Evolutionary conservation across 208 protist species (phyloP).

Genomic region (Phytomonas francai): DNA sequence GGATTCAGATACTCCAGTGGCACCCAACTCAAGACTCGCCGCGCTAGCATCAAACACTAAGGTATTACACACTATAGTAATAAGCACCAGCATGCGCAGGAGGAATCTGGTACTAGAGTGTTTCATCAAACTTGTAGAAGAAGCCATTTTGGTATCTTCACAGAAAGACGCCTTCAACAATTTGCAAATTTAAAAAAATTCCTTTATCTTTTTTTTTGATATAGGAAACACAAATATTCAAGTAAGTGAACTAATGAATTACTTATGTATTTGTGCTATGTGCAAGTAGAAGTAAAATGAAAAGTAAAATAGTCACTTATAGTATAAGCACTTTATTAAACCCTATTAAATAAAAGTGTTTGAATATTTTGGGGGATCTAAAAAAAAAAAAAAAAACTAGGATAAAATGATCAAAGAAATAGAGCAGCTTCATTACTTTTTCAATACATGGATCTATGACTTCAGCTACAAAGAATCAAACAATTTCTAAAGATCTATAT

Average conservation of each 20-base stretch:
- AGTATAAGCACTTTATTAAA: not conserved
- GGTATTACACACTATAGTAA: not conserved
- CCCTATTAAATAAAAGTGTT: not conserved
- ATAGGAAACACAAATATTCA: not conserved
- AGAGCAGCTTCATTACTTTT: not conserved
- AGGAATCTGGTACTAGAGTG: not conserved
- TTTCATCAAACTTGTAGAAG: not conserved
- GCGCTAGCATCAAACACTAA: not conserved
- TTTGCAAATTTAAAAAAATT: not conserved
- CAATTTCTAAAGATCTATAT: not conserved
- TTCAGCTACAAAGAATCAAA: not conserved
- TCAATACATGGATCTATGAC: not conserved
- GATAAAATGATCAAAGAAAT: constrained; percentile 6
- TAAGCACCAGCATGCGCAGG: not conserved
- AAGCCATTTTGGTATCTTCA: not conserved
- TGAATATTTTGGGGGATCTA: not conserved
- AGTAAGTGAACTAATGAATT: not conserved
- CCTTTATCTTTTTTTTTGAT: not conserved
- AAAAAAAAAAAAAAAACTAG: not conserved
- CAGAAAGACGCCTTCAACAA: not conserved
- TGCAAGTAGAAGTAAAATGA: not conserved
- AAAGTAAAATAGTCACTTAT: not conserved
- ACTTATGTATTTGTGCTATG: not conserved
- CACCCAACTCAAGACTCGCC: not conserved
- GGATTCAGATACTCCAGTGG: not conserved